Conservation (phyloP, 2,329 filamentous ascomycete genomes). For the Botrytis medusae region DNA sequence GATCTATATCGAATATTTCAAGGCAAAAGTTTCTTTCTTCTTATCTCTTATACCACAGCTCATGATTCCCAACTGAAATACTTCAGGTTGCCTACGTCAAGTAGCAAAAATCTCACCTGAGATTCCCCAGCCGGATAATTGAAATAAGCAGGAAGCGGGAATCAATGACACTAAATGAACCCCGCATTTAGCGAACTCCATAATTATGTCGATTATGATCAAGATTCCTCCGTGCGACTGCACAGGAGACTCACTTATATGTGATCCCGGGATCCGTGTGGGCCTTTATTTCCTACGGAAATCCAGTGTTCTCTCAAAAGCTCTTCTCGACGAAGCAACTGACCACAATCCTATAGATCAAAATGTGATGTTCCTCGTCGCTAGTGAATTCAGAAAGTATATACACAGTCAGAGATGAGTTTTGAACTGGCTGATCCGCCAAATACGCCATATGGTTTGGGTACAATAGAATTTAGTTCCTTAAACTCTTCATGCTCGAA, state of each 20-base stretch:
- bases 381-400: background rate
- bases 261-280: background rate
- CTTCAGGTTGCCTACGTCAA: accelerated
- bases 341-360: background rate
- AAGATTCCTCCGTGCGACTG: background rate
- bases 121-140: background rate
- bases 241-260: background rate
- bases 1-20: background rate
- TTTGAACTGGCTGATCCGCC: background rate
- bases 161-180: background rate
- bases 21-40: background rate
- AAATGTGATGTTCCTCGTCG: background rate
- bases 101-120: background rate
- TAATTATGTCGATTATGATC: accelerated
- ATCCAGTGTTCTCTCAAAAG: background rate
- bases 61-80: background rate
- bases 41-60: background rate
- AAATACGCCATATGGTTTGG: background rate
- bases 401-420: background rate
- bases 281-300: accelerated
- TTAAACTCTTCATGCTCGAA: background rate
- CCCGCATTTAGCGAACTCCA: background rate
- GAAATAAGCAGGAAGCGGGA: background rate
- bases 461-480: background rate
- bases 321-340: background rate